Evolutionary conservation across 78 protist species (phyloP).

Genomic region (Dictyostelium firmibasis): DNA sequence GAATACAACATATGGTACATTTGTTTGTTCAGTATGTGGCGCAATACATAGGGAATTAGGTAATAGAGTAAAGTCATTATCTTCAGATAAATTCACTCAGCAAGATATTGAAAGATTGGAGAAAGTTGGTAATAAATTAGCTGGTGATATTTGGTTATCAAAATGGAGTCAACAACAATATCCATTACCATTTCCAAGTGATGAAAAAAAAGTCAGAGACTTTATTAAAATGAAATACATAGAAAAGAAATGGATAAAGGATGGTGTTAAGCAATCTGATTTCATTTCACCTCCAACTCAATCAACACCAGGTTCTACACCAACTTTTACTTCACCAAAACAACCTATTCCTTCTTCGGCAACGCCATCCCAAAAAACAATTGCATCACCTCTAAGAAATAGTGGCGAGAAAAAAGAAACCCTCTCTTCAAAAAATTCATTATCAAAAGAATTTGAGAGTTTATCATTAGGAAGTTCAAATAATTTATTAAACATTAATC

Average conservation of each 20-base stretch:
- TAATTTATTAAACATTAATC: background rate
- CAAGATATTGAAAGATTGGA: slow-evolving; percentile 47
- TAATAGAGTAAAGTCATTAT: slow-evolving; percentile 33
- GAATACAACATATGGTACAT: slow-evolving; percentile 64
- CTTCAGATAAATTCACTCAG: slow-evolving; percentile 28
- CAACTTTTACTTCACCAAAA: background rate
- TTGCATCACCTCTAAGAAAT: background rate
- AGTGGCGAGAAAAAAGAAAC: slow-evolving; percentile 28
- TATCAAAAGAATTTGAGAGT: slow-evolving; percentile 54
- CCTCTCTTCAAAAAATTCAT: background rate
- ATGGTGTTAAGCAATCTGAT: background rate
- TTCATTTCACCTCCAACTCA: background rate
- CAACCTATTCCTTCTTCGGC: background rate
- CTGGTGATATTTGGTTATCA: slow-evolving; percentile 30
- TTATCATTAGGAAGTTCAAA: background rate
- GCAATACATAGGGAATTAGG: slow-evolving; percentile 61
- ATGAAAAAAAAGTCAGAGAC: slow-evolving; percentile 51
- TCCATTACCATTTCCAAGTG: slow-evolving; percentile 47
- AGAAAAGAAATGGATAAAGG: slow-evolving; percentile 64
- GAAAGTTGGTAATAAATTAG: slow-evolving; percentile 50
- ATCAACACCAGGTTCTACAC: slow-evolving; percentile 8
- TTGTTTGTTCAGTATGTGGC: slow-evolving; percentile 74
- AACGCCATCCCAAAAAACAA: background rate
- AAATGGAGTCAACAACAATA: slow-evolving; percentile 34
- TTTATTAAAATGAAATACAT: slow-evolving; percentile 61